A percentile compares a stretch with the other conserved stretches of the same genome.
These are phyloP conservation scores for Aspergillus biplanus DNA, from an alignment of 495 filamentous ascomycete genomes.

Conservation along the genomic window DNA sequence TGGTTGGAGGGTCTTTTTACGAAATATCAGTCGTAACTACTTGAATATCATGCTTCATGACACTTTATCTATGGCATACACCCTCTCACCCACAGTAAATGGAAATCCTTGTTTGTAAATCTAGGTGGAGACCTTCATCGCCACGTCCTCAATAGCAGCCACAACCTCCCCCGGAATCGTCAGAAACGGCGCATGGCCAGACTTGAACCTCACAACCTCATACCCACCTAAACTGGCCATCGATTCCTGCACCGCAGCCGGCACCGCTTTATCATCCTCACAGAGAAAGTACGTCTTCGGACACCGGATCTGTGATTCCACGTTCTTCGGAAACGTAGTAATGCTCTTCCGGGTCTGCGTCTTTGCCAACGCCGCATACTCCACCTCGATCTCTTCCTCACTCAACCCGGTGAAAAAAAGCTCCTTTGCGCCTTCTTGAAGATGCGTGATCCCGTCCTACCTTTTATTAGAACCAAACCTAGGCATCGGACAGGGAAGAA, in stretches of 20 bases:
- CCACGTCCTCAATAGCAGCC: neutral
- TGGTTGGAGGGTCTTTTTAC: neutral
- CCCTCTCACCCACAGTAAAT: neutral
- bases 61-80: neutral
- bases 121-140: neutral
- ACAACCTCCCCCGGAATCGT: neutral
- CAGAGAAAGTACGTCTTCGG: neutral
- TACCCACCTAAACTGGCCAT: neutral
- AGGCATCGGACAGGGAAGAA: neutral
- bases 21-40: neutral
- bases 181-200: neutral
- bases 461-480: neutral
- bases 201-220: conserved; percentile 1
- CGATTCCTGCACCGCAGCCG: neutral
- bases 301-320: neutral
- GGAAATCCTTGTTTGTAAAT: neutral
- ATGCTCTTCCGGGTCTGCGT: neutral
- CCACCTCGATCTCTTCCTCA: neutral
- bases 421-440: neutral
- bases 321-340: neutral
- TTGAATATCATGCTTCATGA: neutral
- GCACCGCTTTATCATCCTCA: neutral
- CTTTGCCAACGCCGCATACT: neutral
- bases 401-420: neutral
- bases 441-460: neutral